Evolutionary conservation across 176 grass and related monocot species (phyloP).

Genomic region (bread wheat (Triticum aestivum)): DNA sequence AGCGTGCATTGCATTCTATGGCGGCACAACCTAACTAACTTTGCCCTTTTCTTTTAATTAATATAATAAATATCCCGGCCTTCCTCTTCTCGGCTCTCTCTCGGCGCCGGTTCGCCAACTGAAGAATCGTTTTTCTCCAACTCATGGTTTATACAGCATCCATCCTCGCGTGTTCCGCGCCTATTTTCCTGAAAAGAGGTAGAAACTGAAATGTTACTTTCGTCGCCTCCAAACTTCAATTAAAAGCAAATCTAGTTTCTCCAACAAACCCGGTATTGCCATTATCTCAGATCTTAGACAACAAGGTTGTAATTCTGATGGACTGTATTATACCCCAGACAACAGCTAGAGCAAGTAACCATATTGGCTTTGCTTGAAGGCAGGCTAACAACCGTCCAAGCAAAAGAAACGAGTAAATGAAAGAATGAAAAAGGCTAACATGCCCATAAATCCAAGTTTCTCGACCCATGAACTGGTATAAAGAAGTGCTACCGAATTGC

Average conservation of each 20-base stretch:
- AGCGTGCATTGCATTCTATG: background rate
- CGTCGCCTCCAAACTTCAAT: background rate
- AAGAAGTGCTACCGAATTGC: background rate
- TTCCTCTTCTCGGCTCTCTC: conserved; percentile 4
- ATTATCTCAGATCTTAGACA: background rate
- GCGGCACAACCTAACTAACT: background rate
- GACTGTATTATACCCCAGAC: background rate
- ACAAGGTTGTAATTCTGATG: background rate
- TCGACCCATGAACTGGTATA: background rate
- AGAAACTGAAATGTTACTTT: background rate
- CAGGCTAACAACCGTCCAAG: background rate
- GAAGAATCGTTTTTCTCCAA: background rate
- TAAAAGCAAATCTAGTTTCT: background rate
- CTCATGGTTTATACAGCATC: background rate
- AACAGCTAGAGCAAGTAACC: background rate
- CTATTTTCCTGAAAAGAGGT: conserved; percentile 42
- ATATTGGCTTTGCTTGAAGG: background rate
- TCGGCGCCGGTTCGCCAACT: background rate
- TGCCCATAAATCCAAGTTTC: background rate
- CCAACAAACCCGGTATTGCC: background rate
- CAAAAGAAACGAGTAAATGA: background rate
- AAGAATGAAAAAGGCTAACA: background rate
- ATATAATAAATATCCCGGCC: background rate
- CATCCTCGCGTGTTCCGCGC: background rate
- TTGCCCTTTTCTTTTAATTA: background rate